phyloP scores from a whole-genome alignment of 805 yeast genomes.

The Sugiyamaella qingdaonensis region DNA sequence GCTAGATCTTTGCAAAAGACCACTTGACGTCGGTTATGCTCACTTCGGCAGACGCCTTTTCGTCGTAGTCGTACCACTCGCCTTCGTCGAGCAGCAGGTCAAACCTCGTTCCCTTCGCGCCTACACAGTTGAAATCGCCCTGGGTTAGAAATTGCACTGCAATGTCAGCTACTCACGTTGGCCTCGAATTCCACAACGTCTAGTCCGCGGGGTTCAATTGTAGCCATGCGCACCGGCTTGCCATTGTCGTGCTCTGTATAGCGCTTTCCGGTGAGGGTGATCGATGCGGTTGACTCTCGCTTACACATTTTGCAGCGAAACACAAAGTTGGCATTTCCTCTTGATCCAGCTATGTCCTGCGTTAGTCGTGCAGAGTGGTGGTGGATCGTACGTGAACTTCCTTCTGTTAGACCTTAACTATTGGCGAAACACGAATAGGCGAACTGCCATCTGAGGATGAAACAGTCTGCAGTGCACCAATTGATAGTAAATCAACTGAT shows the following conservation, averaged over 20 bases:
- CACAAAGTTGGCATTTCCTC: conserved; percentile 81
- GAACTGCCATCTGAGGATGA: background rate
- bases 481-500: no score
- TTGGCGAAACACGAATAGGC: background rate
- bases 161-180: conserved; percentile 26
- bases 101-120: conserved; percentile 51
- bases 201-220: conserved; percentile 82
- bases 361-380: background rate
- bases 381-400: conserved; percentile 2
- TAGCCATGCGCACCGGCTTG: conserved; percentile 47
- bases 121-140: conserved; percentile 56
- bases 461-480: background rate
- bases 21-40: conserved; percentile 71
- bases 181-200: conserved; percentile 68
- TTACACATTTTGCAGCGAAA: conserved; percentile 69
- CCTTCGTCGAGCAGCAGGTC: conserved; percentile 71
- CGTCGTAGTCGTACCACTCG: conserved; percentile 97
- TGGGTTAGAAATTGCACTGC: background rate
- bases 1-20: conserved; percentile 42
- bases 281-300: conserved; percentile 33
- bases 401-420: background rate
- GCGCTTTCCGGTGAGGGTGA: conserved; percentile 25
- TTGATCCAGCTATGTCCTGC: conserved; percentile 52
- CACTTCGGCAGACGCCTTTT: conserved; percentile 73
- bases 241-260: conserved; percentile 41